A percentile compares a stretch with the other conserved stretches of the same genome.
phyloP scores from a whole-genome alignment of 768 basidiomycete species.

The Tephrocybe sp. region DNA sequence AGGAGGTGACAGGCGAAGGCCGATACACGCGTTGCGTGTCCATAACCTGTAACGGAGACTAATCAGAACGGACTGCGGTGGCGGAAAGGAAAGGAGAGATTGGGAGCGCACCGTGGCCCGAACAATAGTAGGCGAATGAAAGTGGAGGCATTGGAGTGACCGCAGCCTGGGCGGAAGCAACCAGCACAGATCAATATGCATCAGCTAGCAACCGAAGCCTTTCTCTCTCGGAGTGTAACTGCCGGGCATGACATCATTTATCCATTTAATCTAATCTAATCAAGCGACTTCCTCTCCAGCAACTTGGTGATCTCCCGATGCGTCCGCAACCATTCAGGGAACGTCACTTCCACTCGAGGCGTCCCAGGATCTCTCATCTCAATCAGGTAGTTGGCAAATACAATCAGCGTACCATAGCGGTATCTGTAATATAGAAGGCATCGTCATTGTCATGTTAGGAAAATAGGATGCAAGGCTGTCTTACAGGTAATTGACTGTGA shows the following conservation, averaged over 20 bases:
- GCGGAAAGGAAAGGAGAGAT: background rate
- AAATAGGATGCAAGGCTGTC: slow-evolving; percentile 7
- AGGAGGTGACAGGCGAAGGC: slow-evolving; percentile 66
- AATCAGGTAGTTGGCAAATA: slow-evolving; percentile 92
- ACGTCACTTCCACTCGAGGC: slow-evolving; percentile 41
- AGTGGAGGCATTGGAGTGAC: slow-evolving; percentile 22
- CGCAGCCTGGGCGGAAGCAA: slow-evolving; percentile 3
- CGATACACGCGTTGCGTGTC: slow-evolving; percentile 82
- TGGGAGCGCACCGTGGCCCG: slow-evolving; percentile 59
- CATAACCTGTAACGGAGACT: slow-evolving; percentile 50
- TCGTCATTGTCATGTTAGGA: background rate
- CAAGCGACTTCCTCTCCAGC: slow-evolving; percentile 65
- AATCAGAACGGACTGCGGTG: background rate
- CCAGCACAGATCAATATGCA: slow-evolving; percentile 3
- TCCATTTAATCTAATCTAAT: slow-evolving; percentile 22
- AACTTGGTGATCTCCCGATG: slow-evolving; percentile 83
- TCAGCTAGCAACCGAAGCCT: background rate
- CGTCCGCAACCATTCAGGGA: slow-evolving; percentile 80
- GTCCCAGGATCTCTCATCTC: slow-evolving; percentile 45
- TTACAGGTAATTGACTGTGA: slow-evolving; percentile 88
- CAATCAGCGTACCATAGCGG: slow-evolving; percentile 89
- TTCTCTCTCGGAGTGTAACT: background rate
- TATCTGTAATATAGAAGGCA: slow-evolving; percentile 42
- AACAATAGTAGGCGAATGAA: slow-evolving; percentile 68
- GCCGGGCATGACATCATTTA: background rate